Evolutionary conservation across 257 asterid genomes (phyloP), one percentile per base, ranked within the genome.

Genomic region (Gentiana macrophylla): DNA sequence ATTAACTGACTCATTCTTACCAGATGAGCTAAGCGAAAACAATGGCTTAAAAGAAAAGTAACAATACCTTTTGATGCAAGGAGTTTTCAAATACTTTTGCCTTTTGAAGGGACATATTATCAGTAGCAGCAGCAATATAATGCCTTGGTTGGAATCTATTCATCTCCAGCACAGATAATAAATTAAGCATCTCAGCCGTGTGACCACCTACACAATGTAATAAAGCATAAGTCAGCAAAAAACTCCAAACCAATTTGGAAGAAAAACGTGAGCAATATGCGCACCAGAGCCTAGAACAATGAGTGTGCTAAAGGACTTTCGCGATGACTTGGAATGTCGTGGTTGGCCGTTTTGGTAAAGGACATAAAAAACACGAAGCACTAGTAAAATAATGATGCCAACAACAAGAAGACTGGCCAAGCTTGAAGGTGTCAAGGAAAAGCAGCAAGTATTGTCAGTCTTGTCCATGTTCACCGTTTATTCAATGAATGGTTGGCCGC

Each of bases 91-190:
- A 67, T 8, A 59, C 71, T 15, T 70, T 81, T 24, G 97, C 97
- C 84, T 92, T 91, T 49, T 83, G 93, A 56, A 91, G 89, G 63
- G 97, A 87, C 98, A 91, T 87, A 57, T 83, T 84, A 78, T 91
- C 98, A 51, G 96, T 87, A 51, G n/a, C n/a, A n/a, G n/a, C n/a
- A n/a, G n/a, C 98, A 45, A 91, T 66, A 64, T 84, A 91, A 66
- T 76, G 78, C 55, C 96, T 81, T 1, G 93, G 86, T 67, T 70
- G 71, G 68, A 84, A 83, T 74, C 73, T 76, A 24, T 80, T 83
- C 65, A 74, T 78, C 76, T 83, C 83, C 71, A 92, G 75, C 57
- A 75, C 90, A 49, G 70, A 67, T 37, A 92, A 77, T 60, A 92
- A 68, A 62, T 87, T 83, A 65, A 91, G 49, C 98, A 91, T 87